Evolutionary conservation across 257 asterid genomes (phyloP), one percentile per base, ranked within the genome.

Genomic region (Solanum chilense): DNA sequence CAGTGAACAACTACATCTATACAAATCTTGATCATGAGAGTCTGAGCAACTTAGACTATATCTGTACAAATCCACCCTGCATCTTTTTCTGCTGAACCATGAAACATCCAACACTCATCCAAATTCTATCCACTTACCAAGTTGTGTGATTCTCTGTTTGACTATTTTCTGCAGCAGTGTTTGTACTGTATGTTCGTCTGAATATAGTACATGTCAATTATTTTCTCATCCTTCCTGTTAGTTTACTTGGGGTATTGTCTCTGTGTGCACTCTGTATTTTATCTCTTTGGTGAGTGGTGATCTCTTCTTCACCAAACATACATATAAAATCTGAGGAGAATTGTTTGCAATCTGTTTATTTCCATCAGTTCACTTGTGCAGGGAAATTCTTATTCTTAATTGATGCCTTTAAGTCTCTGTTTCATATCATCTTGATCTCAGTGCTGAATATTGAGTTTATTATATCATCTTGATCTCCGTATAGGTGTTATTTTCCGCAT

Each of bases 401-500:
- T 29, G 85, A 76, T 29, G 69, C 6, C 23, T 81, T 47, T 20
- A 47, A 49, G 69, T 16, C 12, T 27, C 18, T 29, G 16, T 27
- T 35, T 35, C 41, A 37, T 44, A 52, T 23, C 44, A 39, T 62
- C 62, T 86, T 42, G 49, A 52, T 60, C 74, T 73, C 52, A 45
- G n/a, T 86, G 2, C 20, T 45, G 21, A 25, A 27, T 58, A 41
- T 66, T 94, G 89, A 86, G 92, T 88, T 39, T 58, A 85, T 44
- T 11, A 31, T 80, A 21, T 80, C 69, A 80, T 80, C 45, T 18
- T 80, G 69, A 23, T 27, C 87, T 33, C 78, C 81, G 56, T 89
- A 5, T 88, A 97, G 99, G 99, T 89, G 29, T 97, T 15, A 60
- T 94, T 42, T 97, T 97, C 93, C 94, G 99, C 89, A 86, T 96